phyloP scores from a whole-genome alignment of 805 yeast species.

The Candida cerambycidarum region DNA sequence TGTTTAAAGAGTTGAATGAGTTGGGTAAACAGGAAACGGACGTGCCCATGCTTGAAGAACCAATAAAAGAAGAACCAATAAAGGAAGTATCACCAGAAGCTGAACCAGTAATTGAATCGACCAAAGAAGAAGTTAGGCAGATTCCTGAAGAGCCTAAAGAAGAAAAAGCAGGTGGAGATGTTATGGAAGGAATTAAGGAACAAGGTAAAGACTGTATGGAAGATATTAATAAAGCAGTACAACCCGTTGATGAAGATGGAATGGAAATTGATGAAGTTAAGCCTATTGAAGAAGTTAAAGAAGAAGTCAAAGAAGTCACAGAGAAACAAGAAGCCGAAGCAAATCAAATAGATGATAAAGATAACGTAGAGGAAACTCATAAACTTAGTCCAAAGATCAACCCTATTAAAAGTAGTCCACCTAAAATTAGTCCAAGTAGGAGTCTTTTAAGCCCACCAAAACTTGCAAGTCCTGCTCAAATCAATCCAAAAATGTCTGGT shows the following conservation, averaged over 20 bases:
- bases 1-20: slow-evolving; percentile 33
- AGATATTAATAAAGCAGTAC: too few species aligned
- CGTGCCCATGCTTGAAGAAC: neutral
- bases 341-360: too few species aligned
- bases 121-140: too few species aligned
- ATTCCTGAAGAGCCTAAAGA: too few species aligned
- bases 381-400: neutral
- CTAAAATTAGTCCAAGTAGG: neutral
- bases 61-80: slow-evolving; percentile 8
- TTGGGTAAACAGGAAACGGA: too few species aligned
- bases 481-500: neutral
- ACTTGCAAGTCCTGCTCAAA: neutral
- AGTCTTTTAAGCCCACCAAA: neutral
- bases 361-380: too few species aligned
- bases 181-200: too few species aligned
- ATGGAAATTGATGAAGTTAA: slow-evolving; percentile 14
- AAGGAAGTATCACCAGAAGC: neutral
- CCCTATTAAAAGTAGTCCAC: neutral
- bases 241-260: slow-evolving; percentile 20
- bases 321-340: too few species aligned
- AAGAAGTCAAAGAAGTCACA: neutral
- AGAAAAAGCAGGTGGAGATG: too few species aligned
- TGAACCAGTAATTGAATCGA: too few species aligned
- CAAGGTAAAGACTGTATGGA: too few species aligned
- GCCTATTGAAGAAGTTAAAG: neutral